Conservation (phyloP, 345 rosid species). For the Rhodamnia argentea region DNA sequence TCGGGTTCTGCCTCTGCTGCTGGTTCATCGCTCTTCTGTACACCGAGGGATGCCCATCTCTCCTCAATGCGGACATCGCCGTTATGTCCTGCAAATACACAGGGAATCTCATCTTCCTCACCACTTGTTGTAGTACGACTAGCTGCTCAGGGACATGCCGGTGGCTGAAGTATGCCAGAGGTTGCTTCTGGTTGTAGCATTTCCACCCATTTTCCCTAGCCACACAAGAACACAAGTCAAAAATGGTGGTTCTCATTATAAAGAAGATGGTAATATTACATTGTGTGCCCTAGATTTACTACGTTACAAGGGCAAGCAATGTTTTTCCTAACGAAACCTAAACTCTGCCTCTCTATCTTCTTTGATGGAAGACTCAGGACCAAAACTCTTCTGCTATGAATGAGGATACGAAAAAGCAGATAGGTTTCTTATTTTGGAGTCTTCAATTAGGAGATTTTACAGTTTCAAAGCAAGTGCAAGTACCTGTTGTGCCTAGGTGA, state of each 20-base stretch:
- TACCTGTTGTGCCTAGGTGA: constrained; percentile 69
- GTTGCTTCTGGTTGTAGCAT: constrained; percentile 77
- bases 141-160: constrained; percentile 53
- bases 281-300: background rate
- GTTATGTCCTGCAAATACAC: constrained; percentile 74
- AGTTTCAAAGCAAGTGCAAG: background rate
- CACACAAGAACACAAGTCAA: background rate
- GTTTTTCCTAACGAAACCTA: background rate
- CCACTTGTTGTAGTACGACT: constrained; percentile 56
- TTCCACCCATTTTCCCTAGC: constrained; percentile 75
- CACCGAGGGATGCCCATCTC: constrained; percentile 93
- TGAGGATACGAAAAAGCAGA: background rate
- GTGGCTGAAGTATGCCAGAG: constrained; percentile 46
- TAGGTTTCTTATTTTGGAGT: background rate
- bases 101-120: constrained; percentile 62
- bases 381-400: background rate
- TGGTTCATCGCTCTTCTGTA: constrained; percentile 48
- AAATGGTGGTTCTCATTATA: background rate
- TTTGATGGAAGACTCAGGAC: background rate
- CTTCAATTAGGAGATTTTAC: background rate
- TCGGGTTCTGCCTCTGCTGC: constrained; percentile 35
- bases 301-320: background rate
- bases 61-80: constrained; percentile 64
- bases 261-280: background rate
- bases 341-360: background rate